These are phyloP conservation scores for Posidonia oceanica DNA, from an alignment of 116 monocot species.

Conservation along the genomic window DNA sequence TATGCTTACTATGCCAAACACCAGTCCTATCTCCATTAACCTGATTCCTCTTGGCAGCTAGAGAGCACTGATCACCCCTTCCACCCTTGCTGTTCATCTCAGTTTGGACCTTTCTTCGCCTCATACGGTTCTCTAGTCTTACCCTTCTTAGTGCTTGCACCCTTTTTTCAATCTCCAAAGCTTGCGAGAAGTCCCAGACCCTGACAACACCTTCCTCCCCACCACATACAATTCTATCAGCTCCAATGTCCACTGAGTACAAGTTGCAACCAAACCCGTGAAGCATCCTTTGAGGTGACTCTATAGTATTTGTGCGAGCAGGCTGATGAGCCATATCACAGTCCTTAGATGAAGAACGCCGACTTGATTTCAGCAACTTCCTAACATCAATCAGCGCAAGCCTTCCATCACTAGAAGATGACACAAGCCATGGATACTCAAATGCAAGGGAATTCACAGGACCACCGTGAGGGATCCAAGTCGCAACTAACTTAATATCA, in stretches of 20 bases:
- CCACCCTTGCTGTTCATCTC: conserved; percentile 51
- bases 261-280: conserved; percentile 55
- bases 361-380: conserved; percentile 39
- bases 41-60: conserved; percentile 45
- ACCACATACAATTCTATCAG: conserved; percentile 75
- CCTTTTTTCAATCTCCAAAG: conserved; percentile 78
- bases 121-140: conserved; percentile 72
- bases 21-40: conserved; percentile 38
- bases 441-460: conserved; percentile 75
- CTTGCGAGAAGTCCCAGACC: conserved; percentile 89
- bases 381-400: conserved; percentile 74
- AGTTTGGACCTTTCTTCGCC: conserved; percentile 56
- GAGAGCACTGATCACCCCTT: conserved; percentile 40
- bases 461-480: conserved; percentile 69
- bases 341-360: conserved; percentile 1
- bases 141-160: conserved; percentile 37
- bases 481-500: conserved; percentile 27
- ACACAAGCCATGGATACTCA: conserved; percentile 97
- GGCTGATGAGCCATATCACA: conserved; percentile 5
- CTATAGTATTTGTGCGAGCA: conserved; percentile 15
- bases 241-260: conserved; percentile 59
- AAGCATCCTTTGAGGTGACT: conserved; percentile 90
- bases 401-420: conserved; percentile 71
- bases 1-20: conserved; percentile 52
- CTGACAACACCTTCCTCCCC: conserved; percentile 78